phyloP scores from a whole-genome alignment of 257 asterid genomes.

The Euphrasia confusa region DNA sequence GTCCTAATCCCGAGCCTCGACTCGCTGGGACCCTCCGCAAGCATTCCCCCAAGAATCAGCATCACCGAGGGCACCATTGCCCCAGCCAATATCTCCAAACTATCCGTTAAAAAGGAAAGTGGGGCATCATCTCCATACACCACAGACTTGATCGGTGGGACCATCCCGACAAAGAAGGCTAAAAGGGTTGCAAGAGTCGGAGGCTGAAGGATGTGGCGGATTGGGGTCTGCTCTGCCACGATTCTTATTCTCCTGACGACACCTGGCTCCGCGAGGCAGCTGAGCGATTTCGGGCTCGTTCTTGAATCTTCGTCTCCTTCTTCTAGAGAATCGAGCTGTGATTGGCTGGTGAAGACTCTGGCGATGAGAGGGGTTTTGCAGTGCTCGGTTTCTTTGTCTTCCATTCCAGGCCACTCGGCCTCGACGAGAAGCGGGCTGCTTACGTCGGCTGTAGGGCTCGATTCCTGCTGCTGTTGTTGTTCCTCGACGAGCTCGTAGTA shows the following conservation, averaged over 20 bases:
- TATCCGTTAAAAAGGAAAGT: constrained; percentile 66
- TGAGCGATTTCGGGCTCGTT: constrained; percentile 53
- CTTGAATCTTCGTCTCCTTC: constrained; percentile 29
- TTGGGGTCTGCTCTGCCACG: constrained; percentile 76
- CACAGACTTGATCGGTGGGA: constrained; percentile 58
- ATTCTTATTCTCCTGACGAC: constrained; percentile 65
- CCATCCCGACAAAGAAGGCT: constrained; percentile 78
- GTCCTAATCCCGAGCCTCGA: constrained; percentile 73
- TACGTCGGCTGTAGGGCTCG: constrained; percentile 33
- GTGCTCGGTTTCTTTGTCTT: constrained; percentile 34
- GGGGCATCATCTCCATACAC: constrained; percentile 72
- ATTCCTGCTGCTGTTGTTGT: constrained; percentile 53
- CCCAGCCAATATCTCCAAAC: constrained; percentile 73
- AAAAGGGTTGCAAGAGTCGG: constrained; percentile 72
- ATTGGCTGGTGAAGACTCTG: constrained; percentile 39
- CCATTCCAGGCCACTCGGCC: constrained; percentile 99
- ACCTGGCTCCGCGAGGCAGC: constrained; percentile 80
- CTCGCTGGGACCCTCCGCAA: constrained; percentile 86
- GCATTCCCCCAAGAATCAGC: constrained; percentile 92
- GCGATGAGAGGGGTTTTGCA: constrained; percentile 8
- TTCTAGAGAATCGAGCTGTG: constrained; percentile 43
- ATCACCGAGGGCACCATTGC: constrained; percentile 94
- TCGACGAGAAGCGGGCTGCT: constrained; percentile 27
- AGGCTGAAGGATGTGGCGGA: constrained; percentile 77
- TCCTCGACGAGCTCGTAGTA: constrained; percentile 50